Conservation (phyloP, 306 rosid species). For the Sicyos baderoa region DNA sequence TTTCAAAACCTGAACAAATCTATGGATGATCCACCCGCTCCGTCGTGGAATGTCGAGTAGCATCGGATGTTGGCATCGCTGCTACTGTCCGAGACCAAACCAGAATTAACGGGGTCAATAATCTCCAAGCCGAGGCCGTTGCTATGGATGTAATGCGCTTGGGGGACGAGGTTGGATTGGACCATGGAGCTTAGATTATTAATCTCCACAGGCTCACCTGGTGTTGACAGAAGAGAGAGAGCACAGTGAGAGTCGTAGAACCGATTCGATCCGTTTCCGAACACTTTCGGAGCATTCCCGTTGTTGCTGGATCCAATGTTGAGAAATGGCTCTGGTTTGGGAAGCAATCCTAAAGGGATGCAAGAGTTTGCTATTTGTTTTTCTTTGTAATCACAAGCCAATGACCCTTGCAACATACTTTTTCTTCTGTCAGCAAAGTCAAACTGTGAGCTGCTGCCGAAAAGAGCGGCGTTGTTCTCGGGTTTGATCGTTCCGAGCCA, state of each 20-base stretch:
- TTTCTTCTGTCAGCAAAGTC: constrained; percentile 18
- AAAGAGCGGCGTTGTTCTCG: constrained; percentile 18
- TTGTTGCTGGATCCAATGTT: constrained; percentile 19
- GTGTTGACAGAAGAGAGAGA: constrained; percentile 71
- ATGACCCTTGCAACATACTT: constrained; percentile 18
- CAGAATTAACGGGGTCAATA: constrained; percentile 20
- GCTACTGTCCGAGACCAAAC: constrained; percentile 18
- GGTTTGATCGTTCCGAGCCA: constrained; percentile 23
- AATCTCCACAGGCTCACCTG: constrained; percentile 28
- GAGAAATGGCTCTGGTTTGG: constrained; percentile 19
- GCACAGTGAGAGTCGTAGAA: constrained; percentile 34
- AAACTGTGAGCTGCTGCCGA: constrained; percentile 14
- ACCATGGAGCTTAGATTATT: constrained; percentile 29
- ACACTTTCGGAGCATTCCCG: constrained; percentile 25
- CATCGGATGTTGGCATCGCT: constrained; percentile 18
- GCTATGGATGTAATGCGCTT: constrained; percentile 19
- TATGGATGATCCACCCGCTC: constrained; percentile 27
- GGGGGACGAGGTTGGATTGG: constrained; percentile 25
- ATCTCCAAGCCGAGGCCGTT: constrained; percentile 24
- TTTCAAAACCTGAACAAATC: constrained; percentile 8
- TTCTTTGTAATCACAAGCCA: constrained; percentile 20
- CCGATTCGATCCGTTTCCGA: constrained; percentile 19
- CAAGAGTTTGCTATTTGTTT: constrained; percentile 24
- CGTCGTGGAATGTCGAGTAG: constrained; percentile 21
- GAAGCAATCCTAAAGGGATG: constrained; percentile 10